Percentiles rank a stretch among this genome's conserved stretches.
Evolutionary conservation across 75 land plant species (phyloP).

Genomic region (Picea glauca): DNA sequence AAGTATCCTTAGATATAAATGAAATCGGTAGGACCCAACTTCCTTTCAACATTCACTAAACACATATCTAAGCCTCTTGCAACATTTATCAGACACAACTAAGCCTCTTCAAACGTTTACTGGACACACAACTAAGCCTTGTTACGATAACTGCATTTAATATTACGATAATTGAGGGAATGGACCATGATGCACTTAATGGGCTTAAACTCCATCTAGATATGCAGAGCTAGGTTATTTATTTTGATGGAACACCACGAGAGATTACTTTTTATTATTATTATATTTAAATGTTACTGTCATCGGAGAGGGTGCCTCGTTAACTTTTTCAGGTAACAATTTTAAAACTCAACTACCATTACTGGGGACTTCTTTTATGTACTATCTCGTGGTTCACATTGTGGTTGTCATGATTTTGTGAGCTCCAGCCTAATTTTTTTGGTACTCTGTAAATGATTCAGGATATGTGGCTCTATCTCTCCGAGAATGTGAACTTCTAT

Average conservation of each 20-base stretch:
- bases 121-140: background rate
- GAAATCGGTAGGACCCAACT: background rate
- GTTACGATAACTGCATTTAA: background rate
- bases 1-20: conserved; percentile 26
- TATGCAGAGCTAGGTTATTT: background rate
- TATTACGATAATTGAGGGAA: background rate
- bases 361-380: background rate
- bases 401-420: background rate
- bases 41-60: background rate
- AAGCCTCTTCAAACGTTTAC: background rate
- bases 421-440: background rate
- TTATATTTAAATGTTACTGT: background rate
- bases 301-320: no score
- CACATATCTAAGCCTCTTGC: background rate
- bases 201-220: background rate
- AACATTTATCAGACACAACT: background rate
- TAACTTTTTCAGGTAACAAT: background rate
- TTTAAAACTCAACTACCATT: background rate
- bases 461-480: conserved; percentile 97
- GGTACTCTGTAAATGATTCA: conserved; percentile 15
- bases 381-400: background rate
- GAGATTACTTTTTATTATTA: background rate
- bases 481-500: conserved; percentile 61
- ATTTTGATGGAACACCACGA: background rate
- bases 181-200: background rate